Evolutionary conservation across 192 early-diverging fungal genomes (phyloP), one percentile per base, ranked within the genome.

Genomic region (Podila horticola): DNA sequence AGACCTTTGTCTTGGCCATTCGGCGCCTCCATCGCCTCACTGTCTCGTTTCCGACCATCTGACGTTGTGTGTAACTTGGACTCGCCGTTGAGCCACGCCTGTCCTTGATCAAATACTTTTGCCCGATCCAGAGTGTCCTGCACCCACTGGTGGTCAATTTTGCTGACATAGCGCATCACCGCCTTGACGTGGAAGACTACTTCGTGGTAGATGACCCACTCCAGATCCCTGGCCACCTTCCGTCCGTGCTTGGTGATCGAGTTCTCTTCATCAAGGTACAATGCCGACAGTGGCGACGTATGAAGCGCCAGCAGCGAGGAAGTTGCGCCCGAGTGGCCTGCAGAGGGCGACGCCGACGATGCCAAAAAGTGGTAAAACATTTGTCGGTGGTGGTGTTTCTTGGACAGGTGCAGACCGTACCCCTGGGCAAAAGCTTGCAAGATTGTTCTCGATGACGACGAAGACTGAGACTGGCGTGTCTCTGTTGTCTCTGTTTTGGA

Each of bases 181-280:
- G 97, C 98, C 74, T 95, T 97, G 66, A 91, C 93, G 22, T 97
- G 98, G 87, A 96, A 93, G 12, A 97, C 90, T 11, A 99, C 88
- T 60, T 95, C 91, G 67, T 96, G 93, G 76, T 99, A 99, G 24
- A 98, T 91, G 36, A 99, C 92, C 91, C 97, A 99, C 66, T 98
- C 96, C 29, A 97, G 87, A 58, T 92, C 85, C 63, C 74, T 29
- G 6, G 77, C 49, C 45, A 81, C 77, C n/a, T 60, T 72, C 1
- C 77, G 70, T 31, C 77, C 77, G 24, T 81, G 62, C 62, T 81
- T 81, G 48, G 83, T 79, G 51, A 74, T 74, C 20, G 76, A 75
- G n/a, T 74, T 59, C 36, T 88, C 88, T 57, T 86, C 84, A 38
- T 91, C 92, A 82, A 95, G 91, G 69, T 95, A 95, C 62, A 99